A percentile compares a stretch with the other conserved stretches of the same genome.
Evolutionary conservation across 495 filamentous ascomycete genomes (phyloP).

Genomic region (Bombardia bombarda): DNA sequence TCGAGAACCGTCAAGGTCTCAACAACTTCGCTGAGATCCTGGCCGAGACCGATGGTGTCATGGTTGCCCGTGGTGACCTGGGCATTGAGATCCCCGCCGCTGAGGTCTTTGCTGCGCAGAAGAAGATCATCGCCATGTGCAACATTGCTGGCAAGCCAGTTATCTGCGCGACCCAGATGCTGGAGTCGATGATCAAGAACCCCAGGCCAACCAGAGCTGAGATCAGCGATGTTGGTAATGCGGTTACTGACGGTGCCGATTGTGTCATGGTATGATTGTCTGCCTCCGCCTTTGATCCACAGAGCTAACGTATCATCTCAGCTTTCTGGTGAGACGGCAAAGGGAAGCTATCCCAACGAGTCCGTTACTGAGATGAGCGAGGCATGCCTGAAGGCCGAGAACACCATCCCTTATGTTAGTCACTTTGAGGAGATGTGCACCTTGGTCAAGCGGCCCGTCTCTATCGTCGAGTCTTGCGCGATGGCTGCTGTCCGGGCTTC

Average conservation of each 20-base stretch:
- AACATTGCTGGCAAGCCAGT: slow-evolving; percentile 98
- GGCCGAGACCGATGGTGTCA: slow-evolving; percentile 93
- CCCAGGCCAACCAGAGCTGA: slow-evolving; percentile 95
- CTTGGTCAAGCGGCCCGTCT: slow-evolving; percentile 70
- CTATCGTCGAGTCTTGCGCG: slow-evolving; percentile 82
- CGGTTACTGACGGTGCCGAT: slow-evolving; percentile 93
- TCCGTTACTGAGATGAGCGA: slow-evolving; percentile 97
- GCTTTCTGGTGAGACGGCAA: slow-evolving; percentile 94
- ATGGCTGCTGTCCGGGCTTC: slow-evolving; percentile 93
- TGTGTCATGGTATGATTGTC: slow-evolving; percentile 71
- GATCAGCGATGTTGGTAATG: slow-evolving; percentile 97
- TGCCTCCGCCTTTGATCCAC: too few relatives aligned
- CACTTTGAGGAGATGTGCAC: slow-evolving; percentile 91
- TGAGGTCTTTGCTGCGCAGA: slow-evolving; percentile 98
- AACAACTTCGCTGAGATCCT: slow-evolving; percentile 99
- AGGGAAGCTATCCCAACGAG: slow-evolving; percentile 89
- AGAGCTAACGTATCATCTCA: background rate
- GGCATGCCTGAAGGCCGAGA: slow-evolving; percentile 91
- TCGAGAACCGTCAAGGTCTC: slow-evolving; percentile 94
- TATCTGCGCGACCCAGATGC: slow-evolving; percentile 70
- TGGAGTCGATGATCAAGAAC: slow-evolving; percentile 99
- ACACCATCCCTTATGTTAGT: slow-evolving; percentile 91
- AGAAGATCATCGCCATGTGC: slow-evolving; percentile 99
- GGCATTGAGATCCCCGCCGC: slow-evolving; percentile 98
- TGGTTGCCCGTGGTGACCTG: slow-evolving; percentile 97